Percentiles rank a stretch among this genome's conserved stretches.
phyloP scores from a whole-genome alignment of 1,284 basidiomycete genomes.

The Xerocomus alliaceus region DNA sequence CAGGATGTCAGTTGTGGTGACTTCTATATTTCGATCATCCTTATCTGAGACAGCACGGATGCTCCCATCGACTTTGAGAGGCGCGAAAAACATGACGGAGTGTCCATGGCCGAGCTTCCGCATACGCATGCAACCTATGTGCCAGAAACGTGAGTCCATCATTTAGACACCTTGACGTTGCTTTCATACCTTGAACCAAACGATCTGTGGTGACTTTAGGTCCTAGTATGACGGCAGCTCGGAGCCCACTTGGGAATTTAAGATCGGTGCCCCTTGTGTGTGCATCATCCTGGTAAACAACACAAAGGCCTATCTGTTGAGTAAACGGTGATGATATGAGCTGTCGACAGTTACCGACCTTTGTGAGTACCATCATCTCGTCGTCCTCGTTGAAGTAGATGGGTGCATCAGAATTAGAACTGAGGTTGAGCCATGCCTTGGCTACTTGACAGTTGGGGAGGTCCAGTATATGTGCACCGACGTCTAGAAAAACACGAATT shows the following conservation, averaged over 20 bases:
- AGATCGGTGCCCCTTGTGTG: background rate
- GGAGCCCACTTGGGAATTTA: conserved; percentile 39
- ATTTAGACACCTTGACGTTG: background rate
- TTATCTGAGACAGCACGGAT: background rate
- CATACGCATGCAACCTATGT: conserved; percentile 54
- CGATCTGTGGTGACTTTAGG: conserved; percentile 51
- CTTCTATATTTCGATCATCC: background rate
- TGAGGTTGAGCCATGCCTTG: conserved; percentile 47
- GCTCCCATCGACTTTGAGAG: conserved; percentile 48
- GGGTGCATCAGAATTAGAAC: conserved; percentile 39
- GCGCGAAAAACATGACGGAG: conserved; percentile 55
- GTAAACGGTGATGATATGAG: conserved; percentile 51
- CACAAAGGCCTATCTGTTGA: conserved; percentile 47
- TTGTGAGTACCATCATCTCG: background rate
- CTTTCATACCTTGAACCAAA: conserved; percentile 50
- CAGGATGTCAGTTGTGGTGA: background rate
- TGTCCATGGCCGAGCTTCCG: conserved; percentile 55
- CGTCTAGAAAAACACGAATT: conserved; percentile 17
- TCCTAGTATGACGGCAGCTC: conserved; percentile 30
- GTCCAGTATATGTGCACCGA: conserved; percentile 62
- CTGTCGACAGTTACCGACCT: conserved; percentile 33
- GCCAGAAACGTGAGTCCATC: background rate
- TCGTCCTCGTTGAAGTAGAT: background rate
- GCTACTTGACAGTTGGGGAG: conserved; percentile 50
- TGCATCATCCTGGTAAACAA: background rate